These are phyloP conservation scores for Rubroshorea leprosula DNA, from an alignment of 345 rosid species.

Conservation along the genomic window DNA sequence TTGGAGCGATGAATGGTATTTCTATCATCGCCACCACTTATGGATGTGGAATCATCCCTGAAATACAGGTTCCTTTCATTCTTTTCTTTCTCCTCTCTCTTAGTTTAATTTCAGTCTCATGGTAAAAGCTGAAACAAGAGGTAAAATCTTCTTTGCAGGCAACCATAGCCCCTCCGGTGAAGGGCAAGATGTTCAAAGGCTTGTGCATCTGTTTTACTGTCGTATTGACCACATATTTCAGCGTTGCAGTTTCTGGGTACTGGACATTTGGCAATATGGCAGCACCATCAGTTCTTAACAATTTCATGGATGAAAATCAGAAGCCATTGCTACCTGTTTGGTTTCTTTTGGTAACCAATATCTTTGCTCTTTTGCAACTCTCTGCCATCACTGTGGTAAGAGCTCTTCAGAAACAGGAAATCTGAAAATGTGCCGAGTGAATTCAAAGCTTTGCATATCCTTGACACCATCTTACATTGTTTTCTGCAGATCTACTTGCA, in stretches of 20 bases:
- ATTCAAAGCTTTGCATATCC: not conserved
- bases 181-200: conserved; percentile 65
- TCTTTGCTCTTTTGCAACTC: conserved; percentile 38
- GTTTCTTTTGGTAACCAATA: conserved; percentile 41
- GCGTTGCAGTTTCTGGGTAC: conserved; percentile 47
- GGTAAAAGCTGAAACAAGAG: no score
- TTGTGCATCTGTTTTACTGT: conserved; percentile 42
- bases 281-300: conserved; percentile 25
- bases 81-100: no score
- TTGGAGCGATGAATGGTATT: conserved; percentile 39
- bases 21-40: conserved; percentile 46
- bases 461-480: not conserved
- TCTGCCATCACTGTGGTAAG: conserved; percentile 38
- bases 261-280: conserved; percentile 54
- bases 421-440: no score
- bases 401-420: not conserved
- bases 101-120: no score
- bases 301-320: conserved; percentile 30
- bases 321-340: conserved; percentile 44
- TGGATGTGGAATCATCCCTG: conserved; percentile 56
- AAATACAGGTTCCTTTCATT: conserved; percentile 54
- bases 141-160: conserved; percentile 29
- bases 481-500: conserved; percentile 42
- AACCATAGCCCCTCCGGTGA: conserved; percentile 49
- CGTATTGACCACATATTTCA: conserved; percentile 29